These are phyloP conservation scores for Termitomyces sp. DNA, from an alignment of 768 basidiomycete species.

Conservation along the genomic window DNA sequence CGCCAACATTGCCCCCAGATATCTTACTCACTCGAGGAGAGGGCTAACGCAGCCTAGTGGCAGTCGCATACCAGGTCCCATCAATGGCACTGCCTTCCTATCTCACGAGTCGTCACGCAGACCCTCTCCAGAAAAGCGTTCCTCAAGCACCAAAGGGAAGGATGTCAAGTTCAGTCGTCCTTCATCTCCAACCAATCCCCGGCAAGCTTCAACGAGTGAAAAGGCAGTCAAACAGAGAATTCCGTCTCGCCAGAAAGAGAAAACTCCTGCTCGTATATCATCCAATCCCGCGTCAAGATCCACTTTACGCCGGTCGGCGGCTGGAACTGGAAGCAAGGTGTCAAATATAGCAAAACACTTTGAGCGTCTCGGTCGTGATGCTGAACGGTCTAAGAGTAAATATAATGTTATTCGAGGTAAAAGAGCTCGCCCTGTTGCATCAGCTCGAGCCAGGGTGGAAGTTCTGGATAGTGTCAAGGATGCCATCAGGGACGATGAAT, in stretches of 20 bases:
- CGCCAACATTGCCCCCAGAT: conserved; percentile 83
- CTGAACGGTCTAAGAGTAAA: conserved; percentile 69
- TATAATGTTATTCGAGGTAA: conserved; percentile 86
- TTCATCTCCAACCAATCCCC: conserved; percentile 39
- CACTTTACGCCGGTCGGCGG: conserved; percentile 50
- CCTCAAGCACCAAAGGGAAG: conserved; percentile 27
- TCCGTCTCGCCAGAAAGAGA: conserved; percentile 37
- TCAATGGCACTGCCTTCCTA: conserved; percentile 40
- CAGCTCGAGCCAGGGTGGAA: conserved; percentile 83
- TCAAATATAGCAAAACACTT: conserved; percentile 89
- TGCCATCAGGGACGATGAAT: conserved; percentile 75
- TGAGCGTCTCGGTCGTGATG: conserved; percentile 77
- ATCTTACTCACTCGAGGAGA: conserved; percentile 55
- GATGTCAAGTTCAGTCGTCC: conserved; percentile 43
- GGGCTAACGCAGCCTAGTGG: conserved; percentile 30
- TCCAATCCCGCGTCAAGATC: conserved; percentile 42
- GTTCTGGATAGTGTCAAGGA: conserved; percentile 88
- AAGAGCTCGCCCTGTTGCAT: conserved; percentile 86
- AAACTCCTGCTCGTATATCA: conserved; percentile 19
- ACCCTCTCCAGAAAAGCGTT: conserved; percentile 72
- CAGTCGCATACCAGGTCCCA: conserved; percentile 54
- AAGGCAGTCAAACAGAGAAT: conserved; percentile 37
- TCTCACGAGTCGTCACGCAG: conserved; percentile 62
- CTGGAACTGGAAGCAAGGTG: conserved; percentile 63
- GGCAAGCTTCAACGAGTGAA: conserved; percentile 22